Evolutionary conservation across 345 rosid species (phyloP).

Genomic region (Populus alba): DNA sequence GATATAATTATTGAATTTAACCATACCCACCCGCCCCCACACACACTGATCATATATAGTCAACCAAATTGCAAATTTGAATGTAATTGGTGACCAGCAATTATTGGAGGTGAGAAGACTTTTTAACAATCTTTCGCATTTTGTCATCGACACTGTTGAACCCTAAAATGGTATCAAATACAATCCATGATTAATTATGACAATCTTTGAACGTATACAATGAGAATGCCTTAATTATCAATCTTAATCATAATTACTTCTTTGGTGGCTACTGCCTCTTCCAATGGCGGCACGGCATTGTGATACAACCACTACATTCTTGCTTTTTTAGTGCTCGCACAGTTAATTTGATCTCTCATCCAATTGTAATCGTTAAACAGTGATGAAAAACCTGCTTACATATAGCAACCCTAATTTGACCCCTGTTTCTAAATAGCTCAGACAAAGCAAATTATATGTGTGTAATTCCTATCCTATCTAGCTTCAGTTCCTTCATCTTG

Average conservation of each 20-base stretch:
- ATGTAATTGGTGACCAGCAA: no score
- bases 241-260: background rate
- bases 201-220: background rate
- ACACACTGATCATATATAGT: background rate
- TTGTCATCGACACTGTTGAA: background rate
- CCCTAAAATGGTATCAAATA: background rate
- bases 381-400: background rate
- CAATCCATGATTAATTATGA: background rate
- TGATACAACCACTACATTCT: background rate
- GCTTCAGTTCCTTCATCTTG: background rate
- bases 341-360: background rate
- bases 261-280: background rate
- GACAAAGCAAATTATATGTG: background rate
- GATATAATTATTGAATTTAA: background rate
- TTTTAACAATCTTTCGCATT: background rate
- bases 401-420: background rate
- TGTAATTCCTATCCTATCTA: background rate
- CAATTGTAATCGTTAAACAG: background rate
- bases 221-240: slow-evolving; percentile 2
- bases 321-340: background rate
- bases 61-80: background rate
- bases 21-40: background rate
- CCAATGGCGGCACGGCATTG: background rate
- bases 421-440: background rate
- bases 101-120: background rate